A percentile compares a stretch with the other conserved stretches of the same genome.
phyloP scores from a whole-genome alignment of 2,329 filamentous ascomycete genomes.

The Xylariaceae sp. region DNA sequence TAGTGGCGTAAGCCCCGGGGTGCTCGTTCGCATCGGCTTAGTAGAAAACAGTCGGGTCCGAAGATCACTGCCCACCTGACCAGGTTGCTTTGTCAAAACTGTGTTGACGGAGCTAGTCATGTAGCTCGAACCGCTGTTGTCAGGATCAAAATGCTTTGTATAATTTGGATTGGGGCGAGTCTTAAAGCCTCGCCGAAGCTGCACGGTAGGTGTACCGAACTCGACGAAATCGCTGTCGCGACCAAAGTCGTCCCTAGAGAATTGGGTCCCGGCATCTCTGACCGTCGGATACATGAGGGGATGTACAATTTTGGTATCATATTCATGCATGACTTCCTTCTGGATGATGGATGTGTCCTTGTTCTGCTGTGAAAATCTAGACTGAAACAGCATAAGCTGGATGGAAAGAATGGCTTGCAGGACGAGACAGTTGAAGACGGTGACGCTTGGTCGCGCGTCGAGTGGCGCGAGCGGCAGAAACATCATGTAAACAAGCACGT shows the following conservation, averaged over 20 bases:
- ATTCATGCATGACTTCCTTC: conserved; percentile 89
- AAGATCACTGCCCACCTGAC: conserved; percentile 31
- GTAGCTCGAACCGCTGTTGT: conserved; percentile 37
- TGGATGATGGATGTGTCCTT: conserved; percentile 83
- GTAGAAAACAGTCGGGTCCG: conserved; percentile 45
- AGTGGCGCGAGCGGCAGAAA: conserved; percentile 72
- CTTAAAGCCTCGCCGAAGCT: conserved; percentile 70
- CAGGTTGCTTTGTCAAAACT: conserved; percentile 34
- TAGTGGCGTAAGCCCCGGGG: conserved; percentile 50
- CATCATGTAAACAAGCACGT: conserved; percentile 84
- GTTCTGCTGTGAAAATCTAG: conserved; percentile 72
- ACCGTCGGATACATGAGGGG: conserved; percentile 79
- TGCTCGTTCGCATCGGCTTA: conserved; percentile 71
- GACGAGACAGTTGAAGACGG: conserved; percentile 75
- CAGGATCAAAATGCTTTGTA: conserved; percentile 63
- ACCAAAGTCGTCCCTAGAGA: conserved; percentile 45
- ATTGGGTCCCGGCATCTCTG: conserved; percentile 72
- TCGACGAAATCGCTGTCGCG: conserved; percentile 42
- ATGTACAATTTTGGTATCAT: conserved; percentile 92
- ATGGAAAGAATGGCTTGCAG: conserved; percentile 68
- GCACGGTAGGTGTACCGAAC: conserved; percentile 50
- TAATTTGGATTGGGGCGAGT: conserved; percentile 83
- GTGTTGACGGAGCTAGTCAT: conserved; percentile 36
- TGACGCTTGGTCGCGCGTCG: conserved; percentile 78
- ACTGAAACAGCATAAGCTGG: conserved; percentile 69